Evolutionary conservation across 805 yeast genomes (phyloP), one percentile per base, ranked within the genome.

Genomic region (Yamadazyma sp.): DNA sequence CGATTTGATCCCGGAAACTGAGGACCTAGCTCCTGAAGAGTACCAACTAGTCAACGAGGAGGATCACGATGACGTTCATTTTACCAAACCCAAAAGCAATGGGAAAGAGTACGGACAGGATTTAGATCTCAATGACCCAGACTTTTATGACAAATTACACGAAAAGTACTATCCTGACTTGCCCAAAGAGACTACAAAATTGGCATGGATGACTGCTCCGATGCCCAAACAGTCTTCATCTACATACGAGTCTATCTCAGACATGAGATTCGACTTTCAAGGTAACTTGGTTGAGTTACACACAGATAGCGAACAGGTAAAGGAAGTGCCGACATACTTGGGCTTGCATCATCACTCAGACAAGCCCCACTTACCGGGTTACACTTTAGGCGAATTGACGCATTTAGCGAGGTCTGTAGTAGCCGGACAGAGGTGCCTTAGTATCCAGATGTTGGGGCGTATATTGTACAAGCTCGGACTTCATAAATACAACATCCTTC

Each of bases 281-380:
- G 99, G 97, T 8, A 70, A 85, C 48, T 58, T 93, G 42, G 69
- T 93, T 3, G 70, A 78, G 34, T 67, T 78, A 20, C 57, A 63
- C 11, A 41, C 62, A 1, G 59, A 60, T 16, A 44, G 42, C 5
- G 38, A 43, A 11, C n/a, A n/a, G n/a, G n/a, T n/a, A n/a, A 44
- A 45, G 8, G 59, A 59, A 6, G 59, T 77, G 5, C 78, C 84
- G 2, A 70, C 82, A 0, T 65, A 70, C 26, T 55, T 74, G 26
- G 99, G 96, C 0, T 71, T 93, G 17, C 96, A 88, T 53, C 98
- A 93, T 57, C 99, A 93, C 59, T 75, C 96, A 0, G 87, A 83
- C 8, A 80, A 83, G 32, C 96, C 98, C 0, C 80, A 81, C 30
- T 68, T 90, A 36, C 95, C 98, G 0, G 99, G 99, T 0, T 93